Base-by-base conservation (phyloP, 2,329 filamentous ascomycete species). In the Epichloe baconii region DNA sequence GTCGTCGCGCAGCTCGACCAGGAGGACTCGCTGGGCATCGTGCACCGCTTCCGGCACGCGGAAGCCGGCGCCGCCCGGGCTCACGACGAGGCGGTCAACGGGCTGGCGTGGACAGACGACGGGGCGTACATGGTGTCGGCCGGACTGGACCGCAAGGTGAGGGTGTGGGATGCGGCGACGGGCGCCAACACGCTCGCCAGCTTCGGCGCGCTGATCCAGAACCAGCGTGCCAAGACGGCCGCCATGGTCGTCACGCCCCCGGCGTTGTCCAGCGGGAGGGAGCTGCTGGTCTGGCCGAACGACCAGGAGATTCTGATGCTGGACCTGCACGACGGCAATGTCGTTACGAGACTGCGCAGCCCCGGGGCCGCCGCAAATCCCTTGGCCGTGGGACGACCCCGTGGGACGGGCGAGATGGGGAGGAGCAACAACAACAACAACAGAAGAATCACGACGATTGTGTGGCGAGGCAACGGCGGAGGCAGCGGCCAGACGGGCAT, bases 121-220 rank as follows among this genome's bases (percentile, higher is more conserved):
- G 88, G 88, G 1, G 73, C 72, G 14, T 83, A 85, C 62, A 74
- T 97, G 17, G 74, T 96, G 12, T 88, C 86, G 0, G 78, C 86
- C 2, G 90, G 89, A 0, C 85, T 94, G 52, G 93, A 97, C 64
- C 77, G 86, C 47, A 80, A 85, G 8, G 83, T 97, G 55, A 79
- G 90, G 4, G 86, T 96, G 1, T 97, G 91, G 91, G 79, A 95
- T 62, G 80, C 86, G 2, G 75, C 75, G 0, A 87, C 80, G 0
- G 88, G 89, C 2, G 85, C 85, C 17, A 96, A 97, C 65, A 94
- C 87, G 0, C 78, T 96, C 5, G 86, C 86, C 0, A 90, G 85
- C 64, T 97, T 96, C 62, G 89, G 89, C 0, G 86, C 90, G 1
- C 76, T 82, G 31, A 76, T 96, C 41, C 84, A 83, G 59, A 96